Evolutionary conservation across 345 rosid species (phyloP).

Genomic region (Lagerstroemia speciosa): DNA sequence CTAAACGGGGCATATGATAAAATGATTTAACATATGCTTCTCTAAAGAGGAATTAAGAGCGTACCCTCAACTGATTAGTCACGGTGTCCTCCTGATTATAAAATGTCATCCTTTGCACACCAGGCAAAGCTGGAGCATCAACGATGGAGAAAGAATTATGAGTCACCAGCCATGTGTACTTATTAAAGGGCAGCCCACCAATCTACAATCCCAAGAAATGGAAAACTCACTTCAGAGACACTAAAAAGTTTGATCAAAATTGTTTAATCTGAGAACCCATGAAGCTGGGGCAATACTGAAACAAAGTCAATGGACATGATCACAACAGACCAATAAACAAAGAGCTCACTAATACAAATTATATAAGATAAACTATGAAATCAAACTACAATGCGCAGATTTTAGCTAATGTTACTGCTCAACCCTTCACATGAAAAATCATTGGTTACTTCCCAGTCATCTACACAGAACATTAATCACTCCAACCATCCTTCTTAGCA

Average conservation of each 20-base stretch:
- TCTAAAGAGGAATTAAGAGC: not conserved
- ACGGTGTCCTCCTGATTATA: slow-evolving; percentile 90
- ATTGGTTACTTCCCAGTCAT: not conserved
- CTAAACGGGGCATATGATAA: not conserved
- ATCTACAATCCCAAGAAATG: slow-evolving; percentile 26
- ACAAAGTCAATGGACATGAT: not conserved
- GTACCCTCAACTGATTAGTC: slow-evolving; percentile 75
- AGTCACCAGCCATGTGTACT: slow-evolving; percentile 88
- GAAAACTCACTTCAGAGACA: not conserved
- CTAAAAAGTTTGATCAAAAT: not conserved
- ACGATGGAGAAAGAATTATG: slow-evolving; percentile 91
- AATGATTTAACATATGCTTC: slow-evolving; percentile 1
- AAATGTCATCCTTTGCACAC: slow-evolving; percentile 79
- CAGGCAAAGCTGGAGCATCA: slow-evolving; percentile 70
- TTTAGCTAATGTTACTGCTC: not conserved
- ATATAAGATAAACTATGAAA: not conserved
- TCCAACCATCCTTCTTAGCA: not conserved
- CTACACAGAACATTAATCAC: not conserved
- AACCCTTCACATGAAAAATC: not conserved
- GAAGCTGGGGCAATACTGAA: not conserved
- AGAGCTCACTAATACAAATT: too few relatives aligned
- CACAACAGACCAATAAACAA: not conserved
- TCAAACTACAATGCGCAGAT: too few relatives aligned
- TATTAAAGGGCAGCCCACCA: slow-evolving; percentile 82
- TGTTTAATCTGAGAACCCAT: not conserved